These are phyloP conservation scores for Gossypium gossypioides DNA, from an alignment of 441 rosid species.

Conservation along the genomic window DNA sequence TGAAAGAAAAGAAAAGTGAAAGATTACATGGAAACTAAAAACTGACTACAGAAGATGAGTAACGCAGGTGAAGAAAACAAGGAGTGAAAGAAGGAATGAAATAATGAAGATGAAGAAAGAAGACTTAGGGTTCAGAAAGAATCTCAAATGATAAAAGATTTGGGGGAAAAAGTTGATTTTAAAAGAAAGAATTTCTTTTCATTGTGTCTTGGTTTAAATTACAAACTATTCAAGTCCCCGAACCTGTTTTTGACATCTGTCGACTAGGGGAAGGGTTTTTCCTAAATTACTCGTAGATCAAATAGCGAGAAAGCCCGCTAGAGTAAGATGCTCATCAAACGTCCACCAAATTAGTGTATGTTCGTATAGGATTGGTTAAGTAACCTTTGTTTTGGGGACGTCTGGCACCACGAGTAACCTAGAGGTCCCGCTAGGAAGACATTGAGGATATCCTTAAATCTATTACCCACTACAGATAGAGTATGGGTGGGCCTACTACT, in stretches of 20 bases:
- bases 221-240: background rate
- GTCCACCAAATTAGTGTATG: background rate
- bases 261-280: background rate
- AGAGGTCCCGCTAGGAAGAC: background rate
- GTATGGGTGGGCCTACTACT: background rate
- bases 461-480: background rate
- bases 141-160: background rate
- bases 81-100: background rate
- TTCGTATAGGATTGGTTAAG: background rate
- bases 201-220: background rate
- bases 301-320: background rate
- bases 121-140: background rate
- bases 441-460: background rate
- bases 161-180: no score
- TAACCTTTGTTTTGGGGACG: background rate
- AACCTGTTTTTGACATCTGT: background rate
- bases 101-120: background rate
- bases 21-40: background rate
- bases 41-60: background rate
- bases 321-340: background rate
- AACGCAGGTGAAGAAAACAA: background rate
- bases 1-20: background rate
- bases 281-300: background rate
- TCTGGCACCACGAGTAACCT: background rate
- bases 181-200: background rate